Base-by-base conservation (phyloP, 2,329 filamentous ascomycete genomes). In the Mycosphaerelloides madeirae region DNA sequence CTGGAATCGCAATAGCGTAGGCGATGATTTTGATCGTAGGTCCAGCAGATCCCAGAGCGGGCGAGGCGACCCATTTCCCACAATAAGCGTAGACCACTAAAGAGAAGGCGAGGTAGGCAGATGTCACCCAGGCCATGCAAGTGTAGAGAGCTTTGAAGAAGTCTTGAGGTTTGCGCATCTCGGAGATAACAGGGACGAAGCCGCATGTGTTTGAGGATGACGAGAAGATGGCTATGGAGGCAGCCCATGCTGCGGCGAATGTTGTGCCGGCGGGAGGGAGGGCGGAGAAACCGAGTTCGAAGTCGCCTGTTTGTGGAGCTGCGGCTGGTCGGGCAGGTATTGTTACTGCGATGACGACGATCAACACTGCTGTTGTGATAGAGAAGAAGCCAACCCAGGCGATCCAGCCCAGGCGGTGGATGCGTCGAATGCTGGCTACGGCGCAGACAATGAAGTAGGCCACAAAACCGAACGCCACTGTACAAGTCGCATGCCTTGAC, bases 21-120 rank as follows among this genome's bases (percentile, higher is more conserved):
- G 61, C 63, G 13, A 73, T 57, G 49, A 68, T 73, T 61, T 74
- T 74, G 41, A 72, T 60, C 0, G 55, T 37, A 0, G 29, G 2
- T 0, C 72, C 72, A 1, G 70, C 72, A 22, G 69, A 72, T 2
- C 71, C 73, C 4, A 76, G 63, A 1, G 71, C 70, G 0, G 72
- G 73, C 0, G 70, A 73, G 0, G 71, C 65, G 3, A 76, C 68
- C 39, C 65, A 71, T 0, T 66, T 68, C 1, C 73, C 72, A 47
- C 69, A 73, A 51, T 59, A 75, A 46, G 66, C 67, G 56, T 75
- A 75, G 2, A 75, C 66, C 0, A 74, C 66, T 3, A 63, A 49
- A 7, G 65, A 64, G 20, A 71, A 63, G 4, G 58, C 48, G n/a
- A 67, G 54, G 33, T 71, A 70, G 3, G 64, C 45, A 18, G 43